Base-by-base conservation (phyloP, 345 rosid species). In the Rubroshorea leprosula region DNA sequence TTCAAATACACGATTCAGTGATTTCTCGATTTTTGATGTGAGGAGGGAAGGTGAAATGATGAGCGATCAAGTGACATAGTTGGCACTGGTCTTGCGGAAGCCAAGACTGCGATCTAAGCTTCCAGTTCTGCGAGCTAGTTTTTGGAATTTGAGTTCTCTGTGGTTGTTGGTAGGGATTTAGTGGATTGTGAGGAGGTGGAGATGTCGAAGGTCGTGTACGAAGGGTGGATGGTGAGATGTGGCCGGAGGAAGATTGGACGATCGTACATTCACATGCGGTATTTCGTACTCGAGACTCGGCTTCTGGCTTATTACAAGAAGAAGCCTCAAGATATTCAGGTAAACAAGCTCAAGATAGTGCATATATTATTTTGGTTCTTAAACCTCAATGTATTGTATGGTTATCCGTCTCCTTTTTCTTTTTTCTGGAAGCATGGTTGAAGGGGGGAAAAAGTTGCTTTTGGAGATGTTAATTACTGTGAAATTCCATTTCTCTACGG, bases 161-260 rank as follows among this genome's bases (percentile, higher is more conserved):
- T 23, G 2, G 45, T 20, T 18, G 21, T 24, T 16, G 29, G 24
- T 5, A 17, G 15, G 9, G 41, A 38, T 46, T 39, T 43, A 44
- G 60, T 61, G 43, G 62, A 50, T 16, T 61, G 25, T 27, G 64
- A 43, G 54, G 35, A 29, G 52, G 41, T 4, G 19, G 58, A 52
- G 60, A 83, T 80, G 90, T 81, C 99, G 26, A 94, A 90, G 72
- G 81, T 85, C 19, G 88, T 90, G 31, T 94, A 90, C 57, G 96
- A 94, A 69, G 99, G 99, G 60, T 94, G 97, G 99, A 94, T 94
- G 99, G 97, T 94, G 70, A 77, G 99, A 60, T 90, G 87, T 56
- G 99, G 99, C 59, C 77, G 99, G 61, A 83, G 96, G 72, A 94
- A 83, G 85, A 94, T 94, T 82, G 99, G 96, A 14, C 64, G 96